Conservation (phyloP, 352 stramenopile species). For the Phytophthora pinifolia region DNA sequence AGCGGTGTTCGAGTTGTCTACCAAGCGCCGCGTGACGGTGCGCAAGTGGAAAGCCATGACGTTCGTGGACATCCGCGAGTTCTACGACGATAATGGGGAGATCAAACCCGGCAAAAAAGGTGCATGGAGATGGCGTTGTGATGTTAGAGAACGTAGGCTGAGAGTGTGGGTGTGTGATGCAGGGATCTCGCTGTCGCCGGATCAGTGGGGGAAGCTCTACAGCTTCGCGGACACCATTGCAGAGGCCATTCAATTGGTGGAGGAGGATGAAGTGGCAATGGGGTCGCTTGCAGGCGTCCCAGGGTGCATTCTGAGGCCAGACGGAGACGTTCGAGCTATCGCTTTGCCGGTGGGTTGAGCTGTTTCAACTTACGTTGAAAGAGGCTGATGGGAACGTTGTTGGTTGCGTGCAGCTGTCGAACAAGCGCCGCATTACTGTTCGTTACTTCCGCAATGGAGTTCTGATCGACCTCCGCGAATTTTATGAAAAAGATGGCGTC, state of each 20-base stretch:
- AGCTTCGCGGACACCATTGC: conserved; percentile 37
- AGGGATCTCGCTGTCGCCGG: conserved; percentile 60
- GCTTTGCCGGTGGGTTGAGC: conserved; percentile 48
- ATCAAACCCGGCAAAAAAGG: conserved; percentile 79
- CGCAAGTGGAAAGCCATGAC: conserved; percentile 53
- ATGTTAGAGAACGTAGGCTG: neutral
- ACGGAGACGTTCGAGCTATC: conserved; percentile 45
- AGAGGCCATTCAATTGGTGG: conserved; percentile 45
- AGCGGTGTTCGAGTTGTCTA: conserved; percentile 52
- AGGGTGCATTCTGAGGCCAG: conserved; percentile 32
- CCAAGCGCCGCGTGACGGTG: conserved; percentile 59
- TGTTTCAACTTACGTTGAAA: neutral
- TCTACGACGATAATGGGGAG: conserved; percentile 63
- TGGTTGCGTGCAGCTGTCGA: conserved; percentile 42
- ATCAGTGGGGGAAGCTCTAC: conserved; percentile 59
- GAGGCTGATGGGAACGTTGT: conserved; percentile 4
- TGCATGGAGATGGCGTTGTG: conserved; percentile 3
- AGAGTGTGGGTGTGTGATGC: neutral
- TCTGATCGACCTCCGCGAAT: conserved; percentile 74
- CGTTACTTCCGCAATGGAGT: conserved; percentile 50
- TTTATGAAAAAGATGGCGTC: conserved; percentile 57
- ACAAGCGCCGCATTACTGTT: conserved; percentile 50
- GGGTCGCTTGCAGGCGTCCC: conserved; percentile 33
- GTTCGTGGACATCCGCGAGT: conserved; percentile 77
- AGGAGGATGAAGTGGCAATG: conserved; percentile 41